These are phyloP conservation scores for Toxicodendron radicans DNA, from an alignment of 345 rosid species.

Conservation along the genomic window DNA sequence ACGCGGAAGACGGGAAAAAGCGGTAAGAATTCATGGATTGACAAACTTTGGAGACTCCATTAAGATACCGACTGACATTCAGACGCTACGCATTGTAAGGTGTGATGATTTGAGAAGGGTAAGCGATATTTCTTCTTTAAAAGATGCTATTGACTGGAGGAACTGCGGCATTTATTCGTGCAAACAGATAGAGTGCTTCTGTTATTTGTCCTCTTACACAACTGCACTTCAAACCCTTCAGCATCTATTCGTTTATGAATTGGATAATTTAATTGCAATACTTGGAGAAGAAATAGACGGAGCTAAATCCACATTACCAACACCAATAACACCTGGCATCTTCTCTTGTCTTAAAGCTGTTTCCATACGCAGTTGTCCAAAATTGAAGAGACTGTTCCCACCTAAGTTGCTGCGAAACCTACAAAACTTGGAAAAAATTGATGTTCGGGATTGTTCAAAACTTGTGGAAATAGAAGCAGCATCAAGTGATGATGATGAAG, in stretches of 20 bases:
- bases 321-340: not conserved
- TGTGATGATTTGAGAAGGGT: not conserved
- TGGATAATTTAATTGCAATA: not conserved
- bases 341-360: too few species aligned
- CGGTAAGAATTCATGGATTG: too few species aligned
- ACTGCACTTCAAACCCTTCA: not conserved
- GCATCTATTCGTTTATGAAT: not conserved
- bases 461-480: too few species aligned
- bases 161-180: not conserved
- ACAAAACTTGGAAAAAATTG: not conserved
- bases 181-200: not conserved
- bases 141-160: too few species aligned
- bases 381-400: not conserved
- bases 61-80: not conserved
- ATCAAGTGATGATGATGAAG: too few species aligned
- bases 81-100: accelerated
- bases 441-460: accelerated
- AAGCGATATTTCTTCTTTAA: not conserved
- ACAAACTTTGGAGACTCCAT: not conserved
- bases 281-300: not conserved
- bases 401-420: not conserved
- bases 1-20: too few species aligned
- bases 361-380: too few species aligned
- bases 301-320: not conserved
- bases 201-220: not conserved